phyloP scores from a whole-genome alignment of 2,329 filamentous ascomycete species.

The Calonectria ilicicola region DNA sequence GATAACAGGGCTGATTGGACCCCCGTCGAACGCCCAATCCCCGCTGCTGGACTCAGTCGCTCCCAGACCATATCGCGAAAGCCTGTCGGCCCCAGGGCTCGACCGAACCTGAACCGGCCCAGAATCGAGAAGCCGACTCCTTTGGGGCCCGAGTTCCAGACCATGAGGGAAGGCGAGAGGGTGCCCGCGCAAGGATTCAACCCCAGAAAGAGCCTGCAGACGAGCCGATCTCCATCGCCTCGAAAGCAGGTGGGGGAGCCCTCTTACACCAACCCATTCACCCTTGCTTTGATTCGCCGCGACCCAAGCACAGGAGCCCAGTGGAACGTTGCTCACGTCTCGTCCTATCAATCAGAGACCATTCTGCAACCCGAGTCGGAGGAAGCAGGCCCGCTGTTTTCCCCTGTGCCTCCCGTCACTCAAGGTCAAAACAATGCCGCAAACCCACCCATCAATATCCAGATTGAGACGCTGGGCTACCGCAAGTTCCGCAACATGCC shows the following conservation, averaged over 20 bases:
- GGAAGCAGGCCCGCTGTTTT: slow-evolving; percentile 38
- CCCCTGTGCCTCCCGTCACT: slow-evolving; percentile 36
- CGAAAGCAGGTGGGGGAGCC: slow-evolving; percentile 44
- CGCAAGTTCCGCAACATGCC: slow-evolving; percentile 67
- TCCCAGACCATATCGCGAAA: slow-evolving; percentile 41
- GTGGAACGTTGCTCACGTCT: slow-evolving; percentile 80
- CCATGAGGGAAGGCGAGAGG: slow-evolving; percentile 26
- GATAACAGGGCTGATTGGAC: slow-evolving; percentile 10
- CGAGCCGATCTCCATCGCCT: slow-evolving; percentile 52
- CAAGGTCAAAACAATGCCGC: slow-evolving; percentile 18
- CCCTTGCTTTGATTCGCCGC: slow-evolving; percentile 77
- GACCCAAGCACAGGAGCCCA: slow-evolving; percentile 76
- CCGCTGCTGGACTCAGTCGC: neutral
- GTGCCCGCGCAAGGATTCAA: slow-evolving; percentile 17
- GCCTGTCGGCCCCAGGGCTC: slow-evolving; percentile 43
- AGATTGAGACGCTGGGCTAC: slow-evolving; percentile 67
- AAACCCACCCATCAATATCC: slow-evolving; percentile 62
- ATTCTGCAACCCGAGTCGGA: slow-evolving; percentile 36
- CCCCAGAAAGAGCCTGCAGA: slow-evolving; percentile 5
- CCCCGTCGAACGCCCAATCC: slow-evolving; percentile 17
- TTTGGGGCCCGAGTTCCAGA: slow-evolving; percentile 15
- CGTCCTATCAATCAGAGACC: slow-evolving; percentile 62
- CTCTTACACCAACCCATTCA: slow-evolving; percentile 59
- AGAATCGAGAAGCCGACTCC: slow-evolving; percentile 29
- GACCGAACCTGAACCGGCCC: slow-evolving; percentile 19